phyloP scores from a whole-genome alignment of 495 filamentous ascomycete species.

The Astrothelium subdiscretum region DNA sequence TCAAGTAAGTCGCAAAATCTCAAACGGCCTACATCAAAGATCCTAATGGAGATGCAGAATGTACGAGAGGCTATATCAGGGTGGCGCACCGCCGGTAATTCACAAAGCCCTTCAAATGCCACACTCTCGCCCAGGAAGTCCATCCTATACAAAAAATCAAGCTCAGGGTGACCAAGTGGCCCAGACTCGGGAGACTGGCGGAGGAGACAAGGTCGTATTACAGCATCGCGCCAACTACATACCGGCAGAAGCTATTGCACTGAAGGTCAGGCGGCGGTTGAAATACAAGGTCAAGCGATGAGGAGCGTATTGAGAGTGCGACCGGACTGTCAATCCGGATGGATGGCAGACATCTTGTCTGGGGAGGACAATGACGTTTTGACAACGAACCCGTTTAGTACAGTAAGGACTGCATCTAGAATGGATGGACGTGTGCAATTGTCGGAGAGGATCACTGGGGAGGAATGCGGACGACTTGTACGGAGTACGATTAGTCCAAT shows the following conservation, averaged over 20 bases:
- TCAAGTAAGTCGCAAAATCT: not conserved
- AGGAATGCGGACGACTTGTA: too few relatives aligned
- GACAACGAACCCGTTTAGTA: not conserved
- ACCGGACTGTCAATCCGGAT: not conserved
- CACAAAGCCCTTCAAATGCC: not conserved
- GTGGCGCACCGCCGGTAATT: not conserved
- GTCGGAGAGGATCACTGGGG: too few relatives aligned
- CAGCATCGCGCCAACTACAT: not conserved
- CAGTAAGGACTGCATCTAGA: too few relatives aligned
- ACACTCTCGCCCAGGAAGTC: not conserved
- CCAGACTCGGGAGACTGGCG: not conserved
- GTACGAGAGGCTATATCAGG: not conserved
- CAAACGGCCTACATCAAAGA: not conserved
- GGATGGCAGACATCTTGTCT: not conserved
- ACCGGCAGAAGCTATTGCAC: not conserved
- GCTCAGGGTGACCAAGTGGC: not conserved
- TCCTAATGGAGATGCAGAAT: not conserved
- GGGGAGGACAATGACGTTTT: not conserved
- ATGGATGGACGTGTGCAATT: too few relatives aligned
- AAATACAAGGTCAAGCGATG: slow-evolving; percentile 1
- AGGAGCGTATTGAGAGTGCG: not conserved
- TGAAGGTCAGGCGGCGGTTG: not conserved
- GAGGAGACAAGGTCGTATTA: not conserved
- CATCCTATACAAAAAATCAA: not conserved
- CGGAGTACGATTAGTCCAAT: too few relatives aligned